Evolutionary conservation across 148 eudicot genomes (phyloP).

Genomic region (Persicaria maculosa): DNA sequence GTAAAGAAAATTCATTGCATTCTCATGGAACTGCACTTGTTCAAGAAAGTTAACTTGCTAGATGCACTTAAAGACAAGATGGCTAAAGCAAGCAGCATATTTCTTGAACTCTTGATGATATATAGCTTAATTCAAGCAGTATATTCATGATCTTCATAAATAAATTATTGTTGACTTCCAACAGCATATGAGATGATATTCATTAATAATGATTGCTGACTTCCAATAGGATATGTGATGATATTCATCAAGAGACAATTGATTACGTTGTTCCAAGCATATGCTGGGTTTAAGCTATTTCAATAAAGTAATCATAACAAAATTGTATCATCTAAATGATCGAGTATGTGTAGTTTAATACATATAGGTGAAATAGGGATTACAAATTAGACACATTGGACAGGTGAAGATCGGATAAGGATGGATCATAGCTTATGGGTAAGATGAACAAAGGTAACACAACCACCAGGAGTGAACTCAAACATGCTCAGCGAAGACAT

Average conservation of each 20-base stretch:
- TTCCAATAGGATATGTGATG: background rate
- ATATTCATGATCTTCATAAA: background rate
- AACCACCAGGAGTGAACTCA: background rate
- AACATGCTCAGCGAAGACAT: background rate
- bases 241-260: background rate
- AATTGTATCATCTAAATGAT: background rate
- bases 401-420: background rate
- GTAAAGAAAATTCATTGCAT: background rate
- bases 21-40: background rate
- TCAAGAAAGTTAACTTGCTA: conserved; percentile 3
- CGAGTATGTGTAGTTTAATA: too few relatives aligned
- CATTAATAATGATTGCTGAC: background rate
- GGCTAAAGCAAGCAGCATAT: background rate
- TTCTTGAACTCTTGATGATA: background rate
- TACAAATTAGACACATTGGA: background rate
- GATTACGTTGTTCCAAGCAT: background rate
- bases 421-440: background rate
- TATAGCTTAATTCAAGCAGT: background rate
- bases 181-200: background rate
- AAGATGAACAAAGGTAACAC: background rate
- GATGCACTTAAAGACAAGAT: background rate
- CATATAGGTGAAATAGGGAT: background rate
- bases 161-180: background rate
- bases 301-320: background rate
- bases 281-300: background rate